These are phyloP conservation scores for Amphibolis antarctica DNA, from an alignment of 106 monocot species.

Conservation along the genomic window DNA sequence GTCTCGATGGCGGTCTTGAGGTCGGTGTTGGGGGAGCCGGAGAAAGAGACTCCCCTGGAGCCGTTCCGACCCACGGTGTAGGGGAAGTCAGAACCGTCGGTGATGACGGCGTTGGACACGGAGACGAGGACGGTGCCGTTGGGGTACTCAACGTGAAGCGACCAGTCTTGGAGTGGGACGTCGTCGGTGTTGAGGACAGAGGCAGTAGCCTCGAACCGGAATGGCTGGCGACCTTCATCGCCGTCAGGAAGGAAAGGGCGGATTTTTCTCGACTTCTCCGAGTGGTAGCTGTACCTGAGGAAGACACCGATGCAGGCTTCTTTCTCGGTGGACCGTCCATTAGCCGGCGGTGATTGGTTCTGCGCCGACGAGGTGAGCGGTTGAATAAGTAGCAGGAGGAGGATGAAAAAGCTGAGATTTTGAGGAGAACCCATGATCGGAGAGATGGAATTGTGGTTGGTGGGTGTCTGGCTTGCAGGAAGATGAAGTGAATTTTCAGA, in stretches of 20 bases:
- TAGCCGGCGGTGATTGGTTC: conserved; percentile 5
- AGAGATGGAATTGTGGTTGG: too few relatives aligned
- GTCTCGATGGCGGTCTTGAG: conserved; percentile 83
- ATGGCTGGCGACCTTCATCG: conserved; percentile 26
- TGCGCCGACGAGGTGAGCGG: not conserved
- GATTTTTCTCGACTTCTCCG: conserved; percentile 12
- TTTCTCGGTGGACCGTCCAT: not conserved
- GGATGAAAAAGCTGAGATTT: conserved; percentile 1
- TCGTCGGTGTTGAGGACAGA: conserved; percentile 40
- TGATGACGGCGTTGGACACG: conserved; percentile 33
- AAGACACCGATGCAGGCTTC: conserved; percentile 41
- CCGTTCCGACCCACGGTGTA: conserved; percentile 27
- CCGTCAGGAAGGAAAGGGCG: conserved; percentile 29
- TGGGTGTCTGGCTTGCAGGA: too few relatives aligned
- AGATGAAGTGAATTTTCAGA: too few relatives aligned
- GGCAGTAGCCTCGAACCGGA: conserved; percentile 30
- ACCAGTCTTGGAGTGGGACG: conserved; percentile 35
- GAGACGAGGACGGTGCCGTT: conserved; percentile 68
- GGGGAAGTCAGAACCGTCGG: conserved; percentile 56
- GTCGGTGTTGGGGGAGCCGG: conserved; percentile 59
- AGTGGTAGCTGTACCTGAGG: conserved; percentile 20
- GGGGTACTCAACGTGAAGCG: conserved; percentile 24
- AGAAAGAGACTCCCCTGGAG: conserved; percentile 43
- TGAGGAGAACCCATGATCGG: conserved; percentile 4
- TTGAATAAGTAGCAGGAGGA: not conserved